phyloP scores from a whole-genome alignment of 345 rosid species.

The Microcos paniculata region DNA sequence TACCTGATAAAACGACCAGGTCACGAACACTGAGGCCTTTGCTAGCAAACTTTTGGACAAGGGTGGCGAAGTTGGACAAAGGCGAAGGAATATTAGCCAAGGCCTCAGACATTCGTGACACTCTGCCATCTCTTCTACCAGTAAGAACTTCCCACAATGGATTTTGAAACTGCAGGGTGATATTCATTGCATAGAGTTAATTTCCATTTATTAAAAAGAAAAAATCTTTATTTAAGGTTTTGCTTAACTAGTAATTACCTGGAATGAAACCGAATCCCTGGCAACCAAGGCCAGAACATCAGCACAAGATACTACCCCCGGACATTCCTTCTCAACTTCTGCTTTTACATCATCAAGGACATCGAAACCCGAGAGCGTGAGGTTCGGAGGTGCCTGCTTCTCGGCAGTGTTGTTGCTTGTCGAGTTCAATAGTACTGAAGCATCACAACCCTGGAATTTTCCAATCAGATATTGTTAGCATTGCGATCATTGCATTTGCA shows the following conservation, averaged over 20 bases:
- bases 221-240: not conserved
- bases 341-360: constrained; percentile 56
- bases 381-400: constrained; percentile 56
- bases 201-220: not conserved
- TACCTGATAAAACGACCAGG: constrained; percentile 73
- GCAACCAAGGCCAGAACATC: constrained; percentile 57
- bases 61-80: constrained; percentile 46
- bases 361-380: constrained; percentile 43
- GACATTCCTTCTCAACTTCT: constrained; percentile 49
- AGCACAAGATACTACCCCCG: constrained; percentile 67
- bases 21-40: constrained; percentile 57
- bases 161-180: constrained; percentile 34
- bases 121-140: constrained; percentile 68
- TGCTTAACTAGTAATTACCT: constrained; percentile 29
- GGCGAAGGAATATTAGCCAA: constrained; percentile 53
- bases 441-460: constrained; percentile 64
- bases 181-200: not conserved
- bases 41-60: constrained; percentile 32
- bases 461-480: not conserved
- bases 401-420: constrained; percentile 41
- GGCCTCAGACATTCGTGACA: constrained; percentile 46
- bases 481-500: not conserved
- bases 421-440: constrained; percentile 49
- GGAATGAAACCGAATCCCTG: constrained; percentile 56
- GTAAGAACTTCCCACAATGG: constrained; percentile 69